These are phyloP conservation scores for Cyphellophora europaea DNA, from an alignment of 2,329 filamentous ascomycete genomes.

Conservation along the genomic window DNA sequence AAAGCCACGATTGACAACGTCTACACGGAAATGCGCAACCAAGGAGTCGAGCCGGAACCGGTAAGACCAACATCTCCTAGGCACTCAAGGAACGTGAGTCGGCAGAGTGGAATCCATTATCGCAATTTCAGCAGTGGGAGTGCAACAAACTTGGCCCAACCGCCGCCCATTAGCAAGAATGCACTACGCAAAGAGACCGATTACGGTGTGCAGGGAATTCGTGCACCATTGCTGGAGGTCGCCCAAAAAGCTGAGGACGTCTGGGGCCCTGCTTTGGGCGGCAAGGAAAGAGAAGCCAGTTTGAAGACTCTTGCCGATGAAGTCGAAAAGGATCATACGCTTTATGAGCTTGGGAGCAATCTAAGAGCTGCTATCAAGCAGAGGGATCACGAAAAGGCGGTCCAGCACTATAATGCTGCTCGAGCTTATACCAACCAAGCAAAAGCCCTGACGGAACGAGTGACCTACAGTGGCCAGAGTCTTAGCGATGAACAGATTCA, in stretches of 20 bases:
- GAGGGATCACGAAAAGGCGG: constrained; percentile 78
- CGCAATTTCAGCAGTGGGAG: constrained; percentile 41
- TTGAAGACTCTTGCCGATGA: constrained; percentile 68
- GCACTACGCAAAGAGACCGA: constrained; percentile 87
- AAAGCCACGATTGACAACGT: constrained; percentile 98
- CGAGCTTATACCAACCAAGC: constrained; percentile 73
- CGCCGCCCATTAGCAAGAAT: constrained; percentile 66
- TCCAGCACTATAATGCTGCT: constrained; percentile 81
- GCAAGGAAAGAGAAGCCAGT: constrained; percentile 80
- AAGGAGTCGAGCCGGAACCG: constrained; percentile 48
- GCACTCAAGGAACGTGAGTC: constrained; percentile 60
- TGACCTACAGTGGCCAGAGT: constrained; percentile 38
- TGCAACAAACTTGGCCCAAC: constrained; percentile 26
- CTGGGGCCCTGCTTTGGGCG: constrained; percentile 89
- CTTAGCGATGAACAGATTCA: constrained; percentile 74
- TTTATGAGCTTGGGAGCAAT: constrained; percentile 70
- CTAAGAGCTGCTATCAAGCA: constrained; percentile 80
- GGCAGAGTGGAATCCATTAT: constrained; percentile 48
- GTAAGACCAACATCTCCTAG: constrained; percentile 22
- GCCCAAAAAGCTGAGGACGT: constrained; percentile 93
- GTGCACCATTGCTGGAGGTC: constrained; percentile 76
- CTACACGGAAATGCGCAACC: constrained; percentile 83
- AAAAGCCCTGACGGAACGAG: constrained; percentile 54
- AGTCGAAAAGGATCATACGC: constrained; percentile 68
- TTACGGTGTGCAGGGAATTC: constrained; percentile 81